Base-by-base conservation (phyloP, 352 stramenopile species). In the Elongisporangium senticosum region DNA sequence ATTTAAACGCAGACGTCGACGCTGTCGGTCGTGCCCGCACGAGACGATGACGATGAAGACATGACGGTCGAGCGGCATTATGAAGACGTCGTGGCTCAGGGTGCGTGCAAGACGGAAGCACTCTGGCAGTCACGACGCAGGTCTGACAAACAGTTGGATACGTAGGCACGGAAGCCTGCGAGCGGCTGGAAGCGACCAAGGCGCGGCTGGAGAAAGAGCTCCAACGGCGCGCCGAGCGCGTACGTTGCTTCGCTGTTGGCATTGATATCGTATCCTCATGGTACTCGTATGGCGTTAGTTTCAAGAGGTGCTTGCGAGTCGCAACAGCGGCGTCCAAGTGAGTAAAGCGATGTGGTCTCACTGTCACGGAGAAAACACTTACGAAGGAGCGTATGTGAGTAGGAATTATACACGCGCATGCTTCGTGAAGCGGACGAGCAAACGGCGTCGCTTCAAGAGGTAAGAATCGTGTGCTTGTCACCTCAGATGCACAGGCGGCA, bases 381-480 rank as follows among this genome's bases (percentile, higher is more conserved):
- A 28, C 4, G 17, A 37, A 6, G 17, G 8, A 51, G 17, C 47
- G 23, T 26, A 24, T 10, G n/a, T 52, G 7, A 3, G 37, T 53
- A 76, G 65, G 79, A 89, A 28, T 77, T 88, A 56, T 91, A 88
- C 51, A 73, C 77, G 49, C 79, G 79, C 14, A 87, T 91, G 77
- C 68, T 89, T 8, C 80, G 81, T 55, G 77, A 89, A 49, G 61
- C 89, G 37, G 82, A 91, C 17, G 81, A 90, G 55, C 78, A 89
- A 56, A 71, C 67, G 1, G 77, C 76, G 43, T 59, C 58, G 28
- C 66, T 90, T 22, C 52, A 63, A 26, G 58, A 67, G 48, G 65
- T 61, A 55, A 6, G 49, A 3, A 60, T 17, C 24, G 4, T 24
- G n/a, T 52, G 14, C n/a, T 24, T 10, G 21, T 1, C 14, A 17